Base-by-base conservation (phyloP, 139 green algal genomes). In the Pseudopediastrum boryanum region DNA sequence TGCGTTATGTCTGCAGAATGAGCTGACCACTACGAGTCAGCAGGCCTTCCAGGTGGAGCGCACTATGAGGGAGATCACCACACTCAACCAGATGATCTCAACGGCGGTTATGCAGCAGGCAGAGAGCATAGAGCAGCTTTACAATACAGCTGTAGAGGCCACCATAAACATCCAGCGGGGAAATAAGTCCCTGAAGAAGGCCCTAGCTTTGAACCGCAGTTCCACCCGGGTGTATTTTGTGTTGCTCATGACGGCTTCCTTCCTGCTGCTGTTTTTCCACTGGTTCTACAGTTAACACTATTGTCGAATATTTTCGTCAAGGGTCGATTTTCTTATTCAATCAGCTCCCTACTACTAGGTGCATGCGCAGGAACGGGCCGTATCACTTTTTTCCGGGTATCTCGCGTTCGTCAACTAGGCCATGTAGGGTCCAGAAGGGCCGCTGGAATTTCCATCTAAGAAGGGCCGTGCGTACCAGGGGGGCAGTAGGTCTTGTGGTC, bases 61-160 rank as follows among this genome's bases (percentile, higher is more conserved):
- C 46, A 89, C 85, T 4, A 88, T 96, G 71, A 80, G 84, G 0
- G 89, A 96, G 56, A 89, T 96, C 25, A 86, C 92, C 3, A 88
- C 87, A 2, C 85, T 96, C 10, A 94, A 94, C 82, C 88, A 94
- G 65, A 91, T 95, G 85, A 94, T 91, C 61, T 89, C 73, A 31
- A 81, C 85, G 0, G 88, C 91, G 3, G 87, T 97, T 54, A 80
- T 92, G 51, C 70, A 89, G 41, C 92, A 96, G 80, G 84, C 90
- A 9, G 88, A 92, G 65, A 89, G 92, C 64, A 96, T 96, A 13
- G 92, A 96, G 88, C 35, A 83, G 36, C 85, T 96, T 29, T 97
- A 96, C 43, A 62, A 77, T 29, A 82, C 80, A 6, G 84, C 86
- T 31, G 67, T 93, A 10, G 70, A 90, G 6, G 82, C 84, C 4